A percentile compares a stretch with the other conserved stretches of the same genome.
Evolutionary conservation across 306 rosid species (phyloP).

Genomic region (Prunus davidiana): DNA sequence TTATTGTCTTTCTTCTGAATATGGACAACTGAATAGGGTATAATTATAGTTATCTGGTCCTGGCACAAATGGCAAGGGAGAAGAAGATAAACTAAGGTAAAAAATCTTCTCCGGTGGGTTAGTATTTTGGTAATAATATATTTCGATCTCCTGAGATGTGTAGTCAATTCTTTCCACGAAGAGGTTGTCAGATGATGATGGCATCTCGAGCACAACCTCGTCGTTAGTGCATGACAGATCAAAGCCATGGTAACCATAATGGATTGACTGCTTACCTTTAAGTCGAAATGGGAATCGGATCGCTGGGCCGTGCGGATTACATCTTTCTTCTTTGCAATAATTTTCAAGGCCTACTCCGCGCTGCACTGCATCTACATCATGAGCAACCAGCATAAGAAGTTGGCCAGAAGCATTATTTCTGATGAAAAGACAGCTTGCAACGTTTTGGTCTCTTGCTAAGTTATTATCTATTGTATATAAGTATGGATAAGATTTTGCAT

Average conservation of each 20-base stretch:
- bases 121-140: background rate
- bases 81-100: conserved; percentile 3
- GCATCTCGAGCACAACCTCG: conserved; percentile 27
- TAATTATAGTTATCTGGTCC: too few species aligned
- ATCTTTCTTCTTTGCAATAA: too few species aligned
- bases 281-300: conserved; percentile 44
- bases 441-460: too few species aligned
- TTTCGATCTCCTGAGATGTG: conserved; percentile 19
- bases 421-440: too few species aligned
- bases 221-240: conserved; percentile 30
- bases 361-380: too few species aligned
- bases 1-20: too few species aligned
- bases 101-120: background rate
- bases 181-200: conserved; percentile 3
- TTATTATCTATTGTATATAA: too few species aligned
- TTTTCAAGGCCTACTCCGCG: too few species aligned
- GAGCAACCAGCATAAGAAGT: too few species aligned
- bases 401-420: background rate
- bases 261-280: conserved; percentile 2
- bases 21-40: too few species aligned
- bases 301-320: background rate
- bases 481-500: too few species aligned
- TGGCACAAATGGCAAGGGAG: background rate
- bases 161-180: conserved; percentile 31
- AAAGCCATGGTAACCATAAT: conserved; percentile 37